Base-by-base conservation (phyloP, 371 early-diverging fungal species). In the Mortierella sp. region DNA sequence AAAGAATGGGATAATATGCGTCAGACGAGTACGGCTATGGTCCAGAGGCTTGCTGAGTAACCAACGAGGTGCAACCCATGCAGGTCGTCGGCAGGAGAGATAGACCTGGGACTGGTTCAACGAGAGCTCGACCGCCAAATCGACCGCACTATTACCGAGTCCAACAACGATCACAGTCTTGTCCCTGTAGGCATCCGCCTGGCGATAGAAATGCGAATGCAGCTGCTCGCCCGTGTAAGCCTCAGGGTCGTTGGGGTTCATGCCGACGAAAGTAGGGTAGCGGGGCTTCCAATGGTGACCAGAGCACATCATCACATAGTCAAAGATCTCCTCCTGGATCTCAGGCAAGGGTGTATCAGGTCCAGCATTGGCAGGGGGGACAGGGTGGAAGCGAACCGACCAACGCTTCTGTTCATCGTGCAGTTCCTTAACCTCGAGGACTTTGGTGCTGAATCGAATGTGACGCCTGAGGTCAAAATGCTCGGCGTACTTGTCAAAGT, bases 201-300 rank as follows among this genome's bases (percentile, higher is more conserved):
- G 84, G 68, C 89, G 79, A 65, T 91, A 92, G 70, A 88, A 87
- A 79, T 90, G 90, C 0, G 91, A 92, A 75, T 92, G 92, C 70
- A 89, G 65, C 77, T 90, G 88, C 27, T 83, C 70, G 4, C 92
- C 92, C 6, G 77, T 83, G 73, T 84, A 91, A 2, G 63, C 70
- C 5, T 88, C 82, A n/a, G 73, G 75, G 21, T 83, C 84, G 4
- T 83, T 74, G 8, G 32, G 21, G 7, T 65, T 18, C 88, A 91
- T 87, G 14, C 90, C 91, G 8, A 71, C 75, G 74, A 90, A 91
- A 6, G 89, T 87, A n/a, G 91, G 92, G 43, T 88, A 83, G 8
- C 90, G 81, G 18, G 90, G 91, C 44, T 87, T 83, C 83, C 88
- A 85, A 75, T 91, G 91, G 77, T 92, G 92, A 2, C 91, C 91